phyloP scores from a whole-genome alignment of 2,329 filamentous ascomycete species.

The Colletotrichum brevisporum region DNA sequence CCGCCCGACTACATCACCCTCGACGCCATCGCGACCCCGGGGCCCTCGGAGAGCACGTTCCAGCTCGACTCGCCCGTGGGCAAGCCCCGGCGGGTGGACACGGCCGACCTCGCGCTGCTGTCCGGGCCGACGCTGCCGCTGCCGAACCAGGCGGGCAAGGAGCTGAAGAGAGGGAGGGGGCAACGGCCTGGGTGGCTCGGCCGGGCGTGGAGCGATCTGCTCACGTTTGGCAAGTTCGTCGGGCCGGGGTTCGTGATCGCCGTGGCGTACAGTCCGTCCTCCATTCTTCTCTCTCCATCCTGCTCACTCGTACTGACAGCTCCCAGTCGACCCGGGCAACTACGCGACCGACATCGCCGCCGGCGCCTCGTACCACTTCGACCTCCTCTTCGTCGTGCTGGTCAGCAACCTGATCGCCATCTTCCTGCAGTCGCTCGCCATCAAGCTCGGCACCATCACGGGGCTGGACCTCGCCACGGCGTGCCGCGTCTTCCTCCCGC shows the following conservation, averaged over 20 bases:
- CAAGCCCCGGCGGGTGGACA: not conserved
- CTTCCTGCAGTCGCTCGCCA: slow-evolving; percentile 77
- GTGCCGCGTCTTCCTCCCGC: slow-evolving; percentile 74
- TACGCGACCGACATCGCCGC: slow-evolving; percentile 80
- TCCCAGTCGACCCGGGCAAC: slow-evolving; percentile 72
- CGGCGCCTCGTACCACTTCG: slow-evolving; percentile 75
- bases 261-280: slow-evolving; percentile 67
- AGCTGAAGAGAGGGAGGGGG: not conserved
- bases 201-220: slow-evolving; percentile 13
- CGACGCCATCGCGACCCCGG: slow-evolving; percentile 23
- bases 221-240: slow-evolving; percentile 55
- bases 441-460: slow-evolving; percentile 79
- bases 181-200: slow-evolving; percentile 4
- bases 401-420: slow-evolving; percentile 80
- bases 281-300: not conserved
- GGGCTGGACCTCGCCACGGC: slow-evolving; percentile 78
- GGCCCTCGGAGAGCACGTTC: slow-evolving; percentile 21
- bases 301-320: not conserved
- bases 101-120: slow-evolving; percentile 6
- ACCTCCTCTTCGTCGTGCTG: slow-evolving; percentile 77
- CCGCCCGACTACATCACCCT: slow-evolving; percentile 27
- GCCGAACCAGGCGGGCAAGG: not conserved
- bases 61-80: slow-evolving; percentile 10
- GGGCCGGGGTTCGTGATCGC: slow-evolving; percentile 78
- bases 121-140: slow-evolving; percentile 12